A percentile compares a stretch with the other conserved stretches of the same genome.
These are phyloP conservation scores for Verruconis gallopava DNA, from an alignment of 2,329 filamentous ascomycete genomes.

Conservation along the genomic window DNA sequence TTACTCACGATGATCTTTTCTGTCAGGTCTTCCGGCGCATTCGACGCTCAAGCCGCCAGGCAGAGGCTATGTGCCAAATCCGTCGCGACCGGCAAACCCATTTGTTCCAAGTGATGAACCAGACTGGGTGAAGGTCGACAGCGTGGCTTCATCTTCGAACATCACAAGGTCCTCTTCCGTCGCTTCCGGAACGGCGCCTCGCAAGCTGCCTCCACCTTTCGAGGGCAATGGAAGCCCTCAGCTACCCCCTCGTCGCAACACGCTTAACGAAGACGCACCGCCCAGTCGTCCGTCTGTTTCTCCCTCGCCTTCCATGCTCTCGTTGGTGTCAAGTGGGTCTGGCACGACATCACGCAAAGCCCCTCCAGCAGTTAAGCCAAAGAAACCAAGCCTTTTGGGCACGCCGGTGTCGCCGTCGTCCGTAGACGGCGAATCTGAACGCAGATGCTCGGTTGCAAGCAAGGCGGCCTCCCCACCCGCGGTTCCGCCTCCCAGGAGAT, in stretches of 20 bases:
- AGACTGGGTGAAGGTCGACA: constrained; percentile 59
- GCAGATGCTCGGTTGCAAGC: neutral
- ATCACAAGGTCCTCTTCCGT: neutral
- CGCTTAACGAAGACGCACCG: neutral
- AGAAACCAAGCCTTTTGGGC: constrained; percentile 15
- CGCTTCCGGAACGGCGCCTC: neutral
- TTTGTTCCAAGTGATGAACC: constrained; percentile 61
- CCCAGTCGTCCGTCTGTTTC: neutral
- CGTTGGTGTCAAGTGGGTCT: constrained; percentile 2
- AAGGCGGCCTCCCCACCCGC: constrained; percentile 6
- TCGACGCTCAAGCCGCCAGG: constrained; percentile 57
- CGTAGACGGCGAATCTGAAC: neutral
- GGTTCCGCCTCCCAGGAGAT: constrained; percentile 5
- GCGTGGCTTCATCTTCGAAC: constrained; percentile 6
- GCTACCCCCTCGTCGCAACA: constrained; percentile 4
- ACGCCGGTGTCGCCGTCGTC: neutral
- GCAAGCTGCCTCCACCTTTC: constrained; percentile 2
- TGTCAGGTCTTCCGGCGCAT: constrained; percentile 54
- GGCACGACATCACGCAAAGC: constrained; percentile 18
- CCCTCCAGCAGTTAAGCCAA: constrained; percentile 20
- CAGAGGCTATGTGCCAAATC: constrained; percentile 53
- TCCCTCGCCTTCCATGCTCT: constrained; percentile 9
- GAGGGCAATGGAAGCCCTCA: neutral
- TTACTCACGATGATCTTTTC: constrained; percentile 15
- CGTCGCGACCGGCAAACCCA: constrained; percentile 65